Percentiles rank a stretch among this genome's conserved stretches.
phyloP scores from a whole-genome alignment of 148 eudicot genomes.

The Spergularia bocconei region DNA sequence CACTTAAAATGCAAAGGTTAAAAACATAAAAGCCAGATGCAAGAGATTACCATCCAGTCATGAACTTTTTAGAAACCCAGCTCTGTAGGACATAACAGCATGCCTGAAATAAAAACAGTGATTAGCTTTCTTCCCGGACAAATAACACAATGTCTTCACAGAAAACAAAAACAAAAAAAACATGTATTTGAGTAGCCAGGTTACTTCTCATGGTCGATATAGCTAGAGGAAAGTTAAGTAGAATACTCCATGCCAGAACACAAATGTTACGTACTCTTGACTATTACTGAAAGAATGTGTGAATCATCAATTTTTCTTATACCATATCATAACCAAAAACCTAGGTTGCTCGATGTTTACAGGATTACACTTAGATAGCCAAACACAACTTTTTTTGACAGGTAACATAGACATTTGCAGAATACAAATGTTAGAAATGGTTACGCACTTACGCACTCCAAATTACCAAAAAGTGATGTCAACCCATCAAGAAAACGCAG shows the following conservation, averaged over 20 bases:
- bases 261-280: neutral
- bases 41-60: constrained; percentile 64
- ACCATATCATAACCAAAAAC: neutral
- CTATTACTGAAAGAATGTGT: neutral
- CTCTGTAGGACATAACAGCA: constrained; percentile 68
- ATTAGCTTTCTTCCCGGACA: neutral
- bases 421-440: too few relatives aligned
- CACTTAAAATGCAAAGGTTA: constrained; percentile 5
- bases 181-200: neutral
- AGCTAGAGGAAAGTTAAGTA: neutral
- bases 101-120: constrained; percentile 35
- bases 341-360: neutral
- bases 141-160: neutral
- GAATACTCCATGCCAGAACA: neutral
- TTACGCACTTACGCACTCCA: too few relatives aligned
- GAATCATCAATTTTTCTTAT: neutral
- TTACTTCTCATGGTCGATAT: too few relatives aligned
- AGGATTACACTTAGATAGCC: neutral
- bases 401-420: too few relatives aligned
- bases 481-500: too few relatives aligned
- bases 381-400: neutral
- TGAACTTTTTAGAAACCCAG: constrained; percentile 65
- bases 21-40: constrained; percentile 8
- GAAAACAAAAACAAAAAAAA: neutral
- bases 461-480: too few relatives aligned